Conservation (phyloP, 352 stramenopile species). For the Globisporangium barbulae region DNA sequence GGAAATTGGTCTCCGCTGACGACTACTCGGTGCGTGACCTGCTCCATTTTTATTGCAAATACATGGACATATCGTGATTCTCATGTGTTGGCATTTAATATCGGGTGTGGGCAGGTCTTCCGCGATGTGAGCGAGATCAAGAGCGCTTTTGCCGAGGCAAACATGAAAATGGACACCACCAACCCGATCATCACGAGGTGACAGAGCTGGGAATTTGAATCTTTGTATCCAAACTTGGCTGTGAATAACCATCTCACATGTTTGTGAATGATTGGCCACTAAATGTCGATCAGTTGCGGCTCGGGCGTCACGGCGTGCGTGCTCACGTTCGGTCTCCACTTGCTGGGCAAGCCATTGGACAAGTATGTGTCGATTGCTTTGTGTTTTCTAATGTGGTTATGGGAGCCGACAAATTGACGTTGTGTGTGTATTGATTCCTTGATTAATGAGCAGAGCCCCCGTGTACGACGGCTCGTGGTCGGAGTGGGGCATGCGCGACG, state of each 20-base stretch:
- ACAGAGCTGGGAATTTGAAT: background rate
- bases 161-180: slow-evolving; percentile 49
- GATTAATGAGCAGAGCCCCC: slow-evolving; percentile 28
- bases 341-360: slow-evolving; percentile 58
- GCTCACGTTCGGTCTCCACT: slow-evolving; percentile 63
- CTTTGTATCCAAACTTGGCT: background rate
- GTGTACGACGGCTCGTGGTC: slow-evolving; percentile 92
- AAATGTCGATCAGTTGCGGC: slow-evolving; percentile 39
- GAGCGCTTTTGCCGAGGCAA: slow-evolving; percentile 70
- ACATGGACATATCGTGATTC: slow-evolving; percentile 30
- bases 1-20: slow-evolving; percentile 75
- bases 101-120: slow-evolving; percentile 30
- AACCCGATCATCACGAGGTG: slow-evolving; percentile 74
- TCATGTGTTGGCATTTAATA: slow-evolving; percentile 5
- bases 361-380: slow-evolving; percentile 35
- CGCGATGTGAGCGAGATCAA: slow-evolving; percentile 74
- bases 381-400: background rate
- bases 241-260: background rate
- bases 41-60: background rate
- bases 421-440: background rate
- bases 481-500: slow-evolving; percentile 72
- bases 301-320: slow-evolving; percentile 70
- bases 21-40: slow-evolving; percentile 68
- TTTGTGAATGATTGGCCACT: too few species aligned
- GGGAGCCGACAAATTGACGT: slow-evolving; percentile 3